Evolutionary conservation across 352 stramenopile genomes (phyloP), one percentile per base, ranked within the genome.

Genomic region (Globisporangium iwayamae): DNA sequence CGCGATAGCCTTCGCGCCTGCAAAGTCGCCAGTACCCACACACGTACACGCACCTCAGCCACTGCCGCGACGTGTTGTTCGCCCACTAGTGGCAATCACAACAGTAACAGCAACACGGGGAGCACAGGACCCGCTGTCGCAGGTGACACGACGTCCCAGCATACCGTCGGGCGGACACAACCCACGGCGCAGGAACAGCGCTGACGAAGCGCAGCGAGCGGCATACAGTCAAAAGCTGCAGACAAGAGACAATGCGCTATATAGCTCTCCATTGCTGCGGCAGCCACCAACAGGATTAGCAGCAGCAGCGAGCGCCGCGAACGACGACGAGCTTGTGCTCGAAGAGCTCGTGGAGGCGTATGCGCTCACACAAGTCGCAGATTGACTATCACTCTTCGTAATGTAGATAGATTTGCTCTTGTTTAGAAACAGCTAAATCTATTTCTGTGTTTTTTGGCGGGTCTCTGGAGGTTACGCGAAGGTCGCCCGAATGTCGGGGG

Each of bases 381-480:
- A 58, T 36, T 46, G 43, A 62, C 20, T 18, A 62, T 53, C 56
- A 61, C 39, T 53, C 56, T 30, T 7, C 2, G 7, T 28, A 2
- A 28, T 28, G 25, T 50, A 38, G 34, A 61, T 28, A 62, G 1
- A 22, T 53, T 28, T 13, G 13, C 20, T 51, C 48, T 14, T 4
- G 38, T 28, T 41, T 62, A 52, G 22, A 18, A 53, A 28, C 14
- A 1, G 1, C 1, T 50, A 22, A 38, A 36, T 65, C 39, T 58
- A 56, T 20, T 20, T n/a, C 0, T 0, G 11, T 18, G 20, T 36
- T 34, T 0, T 16, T 48, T 13, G 22, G 10, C 0, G 10, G 30
- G 20, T 6, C 3, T 14, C 18, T 18, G 8, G 10, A 58, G 43
- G 74, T 79, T 32, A 61, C 68, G 50, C 63, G 66, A 84, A 81